Percentiles rank a stretch among this genome's conserved stretches.
These are phyloP conservation scores for Cucumis cinereus DNA, from an alignment of 306 rosid species.

Conservation along the genomic window DNA sequence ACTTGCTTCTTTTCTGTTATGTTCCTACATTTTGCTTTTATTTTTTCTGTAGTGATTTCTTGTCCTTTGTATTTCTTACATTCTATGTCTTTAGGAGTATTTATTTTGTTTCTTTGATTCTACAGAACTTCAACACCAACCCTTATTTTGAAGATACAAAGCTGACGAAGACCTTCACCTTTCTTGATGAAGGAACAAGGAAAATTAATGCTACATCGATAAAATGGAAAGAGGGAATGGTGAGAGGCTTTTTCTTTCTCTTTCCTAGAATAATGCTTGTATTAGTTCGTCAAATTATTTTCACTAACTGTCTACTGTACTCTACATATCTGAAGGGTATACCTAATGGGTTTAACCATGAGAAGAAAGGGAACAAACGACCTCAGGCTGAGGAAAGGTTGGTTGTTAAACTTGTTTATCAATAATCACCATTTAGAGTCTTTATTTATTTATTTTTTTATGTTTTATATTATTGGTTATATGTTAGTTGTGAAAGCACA, in stretches of 20 bases:
- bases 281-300: not conserved
- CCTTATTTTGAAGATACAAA: constrained; percentile 80
- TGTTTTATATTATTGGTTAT: not conserved
- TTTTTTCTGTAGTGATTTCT: not conserved
- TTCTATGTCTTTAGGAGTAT: not conserved
- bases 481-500: not conserved
- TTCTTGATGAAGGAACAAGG: constrained; percentile 80
- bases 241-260: constrained; percentile 9
- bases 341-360: constrained; percentile 61
- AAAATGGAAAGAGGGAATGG: constrained; percentile 95
- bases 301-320: constrained; percentile 1
- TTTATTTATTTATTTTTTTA: not conserved
- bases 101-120: constrained; percentile 6
- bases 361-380: constrained; percentile 86
- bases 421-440: not conserved
- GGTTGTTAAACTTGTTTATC: constrained; percentile 3
- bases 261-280: not conserved
- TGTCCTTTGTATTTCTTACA: not conserved
- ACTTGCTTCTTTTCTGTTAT: constrained; percentile 1
- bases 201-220: constrained; percentile 73
- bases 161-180: constrained; percentile 69
- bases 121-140: constrained; percentile 70
- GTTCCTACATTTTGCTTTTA: not conserved
- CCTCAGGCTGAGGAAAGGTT: constrained; percentile 64
- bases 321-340: constrained; percentile 33